Conservation (phyloP, 2,329 filamentous ascomycete genomes). For the Cercospora citrullina region DNA sequence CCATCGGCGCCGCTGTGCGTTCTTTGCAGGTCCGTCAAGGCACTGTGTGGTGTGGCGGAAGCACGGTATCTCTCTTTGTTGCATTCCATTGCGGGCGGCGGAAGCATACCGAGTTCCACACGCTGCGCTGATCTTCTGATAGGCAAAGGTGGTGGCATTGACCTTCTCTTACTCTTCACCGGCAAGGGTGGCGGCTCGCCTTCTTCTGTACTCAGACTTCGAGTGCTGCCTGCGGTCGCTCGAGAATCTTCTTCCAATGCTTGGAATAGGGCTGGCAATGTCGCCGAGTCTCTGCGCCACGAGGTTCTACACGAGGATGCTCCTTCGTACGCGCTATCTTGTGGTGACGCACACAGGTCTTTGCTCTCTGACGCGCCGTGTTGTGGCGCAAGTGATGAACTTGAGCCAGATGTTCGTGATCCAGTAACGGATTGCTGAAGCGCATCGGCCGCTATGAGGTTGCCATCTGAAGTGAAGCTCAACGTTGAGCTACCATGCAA, state of each 20-base stretch:
- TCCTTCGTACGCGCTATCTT: constrained; percentile 25
- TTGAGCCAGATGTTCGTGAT: constrained; percentile 31
- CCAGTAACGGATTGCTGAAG: constrained; percentile 14
- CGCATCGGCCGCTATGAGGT: neutral
- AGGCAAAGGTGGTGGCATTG: constrained; percentile 5
- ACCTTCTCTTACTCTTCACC: constrained; percentile 2
- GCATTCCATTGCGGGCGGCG: constrained; percentile 25
- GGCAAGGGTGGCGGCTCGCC: constrained; percentile 2
- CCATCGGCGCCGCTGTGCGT: constrained; percentile 17
- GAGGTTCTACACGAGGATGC: constrained; percentile 15
- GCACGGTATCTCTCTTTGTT: neutral
- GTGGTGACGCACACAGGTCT: constrained; percentile 16
- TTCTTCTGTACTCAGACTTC: neutral
- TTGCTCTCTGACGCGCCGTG: constrained; percentile 22
- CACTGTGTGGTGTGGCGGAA: constrained; percentile 26
- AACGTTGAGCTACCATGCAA: neutral
- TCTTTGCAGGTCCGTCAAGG: constrained; percentile 18
- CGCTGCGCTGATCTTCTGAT: constrained; percentile 2
- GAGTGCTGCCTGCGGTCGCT: constrained; percentile 18
- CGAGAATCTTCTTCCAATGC: constrained; percentile 23
- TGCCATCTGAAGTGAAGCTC: constrained; percentile 20
- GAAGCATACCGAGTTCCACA: constrained; percentile 12
- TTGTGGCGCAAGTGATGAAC: constrained; percentile 23
- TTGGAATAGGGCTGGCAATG: constrained; percentile 28
- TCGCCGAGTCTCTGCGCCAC: constrained; percentile 31